Base-by-base conservation (phyloP, 805 yeast species). In the Candida coquimbonensis region DNA sequence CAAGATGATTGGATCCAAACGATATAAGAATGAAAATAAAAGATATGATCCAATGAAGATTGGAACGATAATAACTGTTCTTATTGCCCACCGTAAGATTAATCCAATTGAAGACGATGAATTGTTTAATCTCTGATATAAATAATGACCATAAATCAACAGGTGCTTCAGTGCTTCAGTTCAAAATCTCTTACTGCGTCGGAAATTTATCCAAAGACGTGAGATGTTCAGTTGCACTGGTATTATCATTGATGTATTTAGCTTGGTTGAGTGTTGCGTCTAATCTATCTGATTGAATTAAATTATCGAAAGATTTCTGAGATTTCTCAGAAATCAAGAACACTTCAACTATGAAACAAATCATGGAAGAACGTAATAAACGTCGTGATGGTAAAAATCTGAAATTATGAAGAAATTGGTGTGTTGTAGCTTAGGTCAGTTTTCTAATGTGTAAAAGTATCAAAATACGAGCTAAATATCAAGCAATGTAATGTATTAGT, bases 81-180 rank as follows among this genome's bases (percentile, higher is more conserved):
- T 57, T 16, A 68, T 66, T 3, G 69, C 67, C 36, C 69, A 68
- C 0, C 96, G 95, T 7, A 76, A 49, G 7, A 83, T 60, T 26
- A 88, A 67, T 50, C 99, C 71, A 35, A 79, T 59, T 16, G 80
- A 59, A 3, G 78, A 64, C 1, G 86, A 55, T 60, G 81, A 68
- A 57, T 75, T 69, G 47, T 80, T 82, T 85, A 85, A 60, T 89
- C 95, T 47, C 91, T 77, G 83, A 93, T 83, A 61, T 77, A 93
- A 39, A 83, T 80, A 91, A 91, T 2, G 91, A 80, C 87, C 91
- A 87, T 40, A 93, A 67, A 65, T 91, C 97, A n/a, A 89, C 91
- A 0, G 99, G 98, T 0, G 88, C 62, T 51, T 78, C 73, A 2
- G 97, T 83, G 52, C 81, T 80, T 56, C 90, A 80, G 53, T 88